phyloP scores from a whole-genome alignment of 495 filamentous ascomycete species.

The Umbilicaria muhlenbergii region DNA sequence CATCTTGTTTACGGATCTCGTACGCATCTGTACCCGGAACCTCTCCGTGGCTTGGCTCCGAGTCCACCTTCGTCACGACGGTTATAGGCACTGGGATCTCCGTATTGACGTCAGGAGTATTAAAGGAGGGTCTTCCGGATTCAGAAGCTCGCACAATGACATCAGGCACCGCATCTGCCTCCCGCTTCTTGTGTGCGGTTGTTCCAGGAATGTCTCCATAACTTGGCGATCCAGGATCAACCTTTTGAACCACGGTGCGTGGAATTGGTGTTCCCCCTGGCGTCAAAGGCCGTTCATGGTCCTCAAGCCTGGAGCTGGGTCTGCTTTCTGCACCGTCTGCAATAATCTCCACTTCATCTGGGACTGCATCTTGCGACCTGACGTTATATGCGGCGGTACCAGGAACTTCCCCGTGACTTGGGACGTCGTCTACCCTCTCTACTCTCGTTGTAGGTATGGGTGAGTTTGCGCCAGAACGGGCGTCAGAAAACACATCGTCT shows the following conservation, averaged over 20 bases:
- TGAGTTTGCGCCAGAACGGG: slow-evolving; percentile 31
- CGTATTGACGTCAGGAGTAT: slow-evolving; percentile 8
- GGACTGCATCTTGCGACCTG: slow-evolving; percentile 43
- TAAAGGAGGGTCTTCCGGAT: slow-evolving; percentile 11
- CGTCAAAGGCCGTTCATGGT: slow-evolving; percentile 24
- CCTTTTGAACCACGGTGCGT: slow-evolving; percentile 68
- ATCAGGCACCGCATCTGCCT: slow-evolving; percentile 76
- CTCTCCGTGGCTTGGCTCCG: slow-evolving; percentile 21
- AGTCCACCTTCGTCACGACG: slow-evolving; percentile 27
- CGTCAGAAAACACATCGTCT: slow-evolving; percentile 85
- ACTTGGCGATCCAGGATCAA: slow-evolving; percentile 47
- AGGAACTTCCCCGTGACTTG: slow-evolving; percentile 45
- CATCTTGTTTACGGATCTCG: slow-evolving; percentile 27
- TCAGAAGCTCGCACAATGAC: slow-evolving; percentile 29
- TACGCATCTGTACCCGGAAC: slow-evolving; percentile 25
- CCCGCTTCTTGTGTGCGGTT: slow-evolving; percentile 53
- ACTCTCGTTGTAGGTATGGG: slow-evolving; percentile 47
- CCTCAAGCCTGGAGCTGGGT: slow-evolving; percentile 24
- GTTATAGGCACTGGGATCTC: slow-evolving; percentile 28
- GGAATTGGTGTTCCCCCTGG: slow-evolving; percentile 52
- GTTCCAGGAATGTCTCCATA: slow-evolving; percentile 85
- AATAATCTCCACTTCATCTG: slow-evolving; percentile 47
- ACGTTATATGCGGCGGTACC: slow-evolving; percentile 44
- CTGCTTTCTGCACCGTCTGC: slow-evolving; percentile 37
- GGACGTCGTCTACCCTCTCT: slow-evolving; percentile 41